Evolutionary conservation across 2,329 filamentous ascomycete genomes (phyloP), one percentile per base, ranked within the genome.

Genomic region (Nemania abortiva): DNA sequence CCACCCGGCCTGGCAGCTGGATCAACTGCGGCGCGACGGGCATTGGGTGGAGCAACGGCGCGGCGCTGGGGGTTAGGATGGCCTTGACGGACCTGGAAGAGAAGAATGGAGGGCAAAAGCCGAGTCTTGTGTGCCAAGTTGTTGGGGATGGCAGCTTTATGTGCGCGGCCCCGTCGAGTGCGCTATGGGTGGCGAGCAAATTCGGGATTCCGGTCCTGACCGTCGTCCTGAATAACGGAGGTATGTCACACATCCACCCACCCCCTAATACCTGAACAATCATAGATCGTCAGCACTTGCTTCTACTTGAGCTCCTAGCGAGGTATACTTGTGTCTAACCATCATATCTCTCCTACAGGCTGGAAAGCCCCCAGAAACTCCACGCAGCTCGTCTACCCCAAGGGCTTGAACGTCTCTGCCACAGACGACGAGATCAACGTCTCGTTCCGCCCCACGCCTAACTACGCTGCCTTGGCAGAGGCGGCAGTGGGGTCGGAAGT

Each of bases 1-100:
- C 89, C 2, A 89, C 86, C 0, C 76, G 89, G 0, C 92, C 92
- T 0, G 91, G 92, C 0, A 89, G 88, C 0, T 94, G 91, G 91
- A 89, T 95, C 75, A 95, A 94, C 78, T 95, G 92, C 77, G 92
- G 92, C 1, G 92, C 91, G 0, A 92, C 92, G 15, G 93, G 93
- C 1, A 88, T 95, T 0, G 92, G 92, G 1, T 95, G 92, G 92
- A 92, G 89, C 11, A 92, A 92, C 15, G 92, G 93, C 15, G 92
- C 84, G 61, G 90, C 91, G 0, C 79, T 95, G 2, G 93, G 92
- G 1, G 90, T 95, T 76, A 94, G 95, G 77, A 85, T 95, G 7
- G 93, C 91, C 0, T 84, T 85, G 0, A 86, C 73, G 15, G 74
- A 90, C 58, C 79, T 79, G 2, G 79, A 85, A 68, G 81, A 85